Evolutionary conservation across 768 basidiomycete species (phyloP).

Genomic region (Cubamyces sp.): DNA sequence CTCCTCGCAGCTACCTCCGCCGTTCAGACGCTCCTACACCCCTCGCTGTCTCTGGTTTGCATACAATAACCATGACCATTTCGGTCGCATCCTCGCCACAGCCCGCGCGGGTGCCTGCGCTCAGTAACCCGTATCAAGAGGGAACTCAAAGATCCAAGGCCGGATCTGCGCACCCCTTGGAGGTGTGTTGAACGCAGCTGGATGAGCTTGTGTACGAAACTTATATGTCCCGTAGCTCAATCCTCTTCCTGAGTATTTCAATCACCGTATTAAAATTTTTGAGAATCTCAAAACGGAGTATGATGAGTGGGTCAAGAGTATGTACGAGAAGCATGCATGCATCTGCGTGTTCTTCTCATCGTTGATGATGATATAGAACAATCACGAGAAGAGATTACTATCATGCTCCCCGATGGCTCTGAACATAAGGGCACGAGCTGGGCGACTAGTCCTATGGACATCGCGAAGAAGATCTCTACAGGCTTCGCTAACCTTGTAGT

Average conservation of each 20-base stretch:
- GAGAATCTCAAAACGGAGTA: constrained; percentile 85
- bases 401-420: constrained; percentile 88
- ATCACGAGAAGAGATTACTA: constrained; percentile 78
- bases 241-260: constrained; percentile 86
- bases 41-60: constrained; percentile 18
- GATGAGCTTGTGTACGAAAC: background rate
- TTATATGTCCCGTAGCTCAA: constrained; percentile 54
- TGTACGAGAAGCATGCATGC: too few relatives aligned
- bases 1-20: background rate
- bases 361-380: too few relatives aligned
- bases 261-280: constrained; percentile 88
- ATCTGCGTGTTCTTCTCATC: too few relatives aligned
- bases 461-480: constrained; percentile 88
- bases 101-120: too few relatives aligned
- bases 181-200: constrained; percentile 55
- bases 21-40: constrained; percentile 21
- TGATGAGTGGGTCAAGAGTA: constrained; percentile 79
- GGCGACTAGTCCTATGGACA: constrained; percentile 94
- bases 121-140: constrained; percentile 46
- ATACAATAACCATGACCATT: constrained; percentile 52
- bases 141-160: constrained; percentile 51
- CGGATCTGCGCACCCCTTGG: constrained; percentile 58
- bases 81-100: constrained; percentile 53
- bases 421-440: constrained; percentile 84
- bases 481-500: constrained; percentile 86